phyloP scores from a whole-genome alignment of 2,329 filamentous ascomycete genomes.

The Epichloe gansuensis region DNA sequence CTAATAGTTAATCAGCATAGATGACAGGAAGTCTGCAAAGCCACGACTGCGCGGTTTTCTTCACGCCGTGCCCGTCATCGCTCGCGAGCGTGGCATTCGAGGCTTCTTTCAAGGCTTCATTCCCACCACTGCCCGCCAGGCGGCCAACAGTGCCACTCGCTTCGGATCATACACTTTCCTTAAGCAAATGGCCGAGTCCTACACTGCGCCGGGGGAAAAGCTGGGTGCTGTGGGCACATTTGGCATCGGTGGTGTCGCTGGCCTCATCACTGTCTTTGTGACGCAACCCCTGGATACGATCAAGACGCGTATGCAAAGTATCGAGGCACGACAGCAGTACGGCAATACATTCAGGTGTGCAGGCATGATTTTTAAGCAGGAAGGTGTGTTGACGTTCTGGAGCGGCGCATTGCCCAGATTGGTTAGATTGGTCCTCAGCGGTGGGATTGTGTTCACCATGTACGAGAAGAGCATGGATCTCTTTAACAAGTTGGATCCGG shows the following conservation, averaged over 20 bases:
- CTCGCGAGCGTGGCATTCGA: conserved; percentile 70
- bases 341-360: conserved; percentile 82
- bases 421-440: conserved; percentile 74
- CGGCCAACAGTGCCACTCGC: conserved; percentile 82
- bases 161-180: conserved; percentile 86
- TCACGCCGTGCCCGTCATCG: conserved; percentile 78
- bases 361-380: conserved; percentile 70
- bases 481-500: conserved; percentile 67
- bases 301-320: conserved; percentile 96
- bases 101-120: conserved; percentile 97
- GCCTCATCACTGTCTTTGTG: conserved; percentile 77
- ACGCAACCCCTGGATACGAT: conserved; percentile 75
- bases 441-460: conserved; percentile 96
- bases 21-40: conserved; percentile 77
- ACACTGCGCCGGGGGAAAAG: conserved; percentile 94
- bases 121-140: conserved; percentile 86
- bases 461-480: conserved; percentile 94
- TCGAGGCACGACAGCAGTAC: conserved; percentile 69
- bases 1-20: conserved; percentile 48
- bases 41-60: conserved; percentile 87
- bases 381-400: conserved; percentile 86
- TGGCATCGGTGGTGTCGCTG: conserved; percentile 76
- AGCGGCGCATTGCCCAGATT: conserved; percentile 80
- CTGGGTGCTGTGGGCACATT: conserved; percentile 80
- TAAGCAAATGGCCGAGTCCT: conserved; percentile 82